phyloP scores from a whole-genome alignment of 352 stramenopile species.

The Globisporangium nodosum region DNA sequence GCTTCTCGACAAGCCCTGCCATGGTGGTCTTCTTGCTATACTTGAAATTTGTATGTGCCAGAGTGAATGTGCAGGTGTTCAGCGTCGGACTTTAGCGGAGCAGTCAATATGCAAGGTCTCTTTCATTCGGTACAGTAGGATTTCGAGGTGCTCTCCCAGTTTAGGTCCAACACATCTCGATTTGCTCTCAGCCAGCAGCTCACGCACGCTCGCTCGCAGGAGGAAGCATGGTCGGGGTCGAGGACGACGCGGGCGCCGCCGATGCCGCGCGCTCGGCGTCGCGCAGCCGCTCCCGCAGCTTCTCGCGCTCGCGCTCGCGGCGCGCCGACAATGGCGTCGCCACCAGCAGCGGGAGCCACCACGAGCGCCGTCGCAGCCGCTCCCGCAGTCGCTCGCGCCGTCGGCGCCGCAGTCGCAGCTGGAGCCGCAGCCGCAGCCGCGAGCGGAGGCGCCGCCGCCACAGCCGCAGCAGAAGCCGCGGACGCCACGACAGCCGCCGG shows the following conservation, averaged over 20 bases:
- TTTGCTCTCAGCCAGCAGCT: background rate
- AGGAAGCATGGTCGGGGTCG: background rate
- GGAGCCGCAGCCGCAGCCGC: background rate
- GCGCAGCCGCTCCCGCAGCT: background rate
- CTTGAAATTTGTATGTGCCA: background rate
- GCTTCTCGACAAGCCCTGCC: conserved; percentile 83
- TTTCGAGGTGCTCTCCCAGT: no score
- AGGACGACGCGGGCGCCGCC: background rate
- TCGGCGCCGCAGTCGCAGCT: conserved; percentile 1
- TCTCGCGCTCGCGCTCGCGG: background rate
- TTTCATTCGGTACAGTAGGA: no score
- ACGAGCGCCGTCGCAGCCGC: background rate
- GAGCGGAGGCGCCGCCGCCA: background rate
- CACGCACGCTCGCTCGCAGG: no score
- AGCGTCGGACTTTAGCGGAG: background rate
- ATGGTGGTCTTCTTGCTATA: conserved; percentile 20
- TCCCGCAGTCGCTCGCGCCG: background rate
- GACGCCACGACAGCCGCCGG: conserved; percentile 6
- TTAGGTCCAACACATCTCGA: background rate
- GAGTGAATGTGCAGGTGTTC: background rate
- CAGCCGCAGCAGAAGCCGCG: conserved; percentile 2
- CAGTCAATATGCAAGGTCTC: no score
- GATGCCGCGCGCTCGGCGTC: background rate
- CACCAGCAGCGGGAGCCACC: background rate
- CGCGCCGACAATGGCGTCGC: background rate